Evolutionary conservation across 768 basidiomycete genomes (phyloP), one percentile per base, ranked within the genome.

Genomic region (Sarcodon aspratus): DNA sequence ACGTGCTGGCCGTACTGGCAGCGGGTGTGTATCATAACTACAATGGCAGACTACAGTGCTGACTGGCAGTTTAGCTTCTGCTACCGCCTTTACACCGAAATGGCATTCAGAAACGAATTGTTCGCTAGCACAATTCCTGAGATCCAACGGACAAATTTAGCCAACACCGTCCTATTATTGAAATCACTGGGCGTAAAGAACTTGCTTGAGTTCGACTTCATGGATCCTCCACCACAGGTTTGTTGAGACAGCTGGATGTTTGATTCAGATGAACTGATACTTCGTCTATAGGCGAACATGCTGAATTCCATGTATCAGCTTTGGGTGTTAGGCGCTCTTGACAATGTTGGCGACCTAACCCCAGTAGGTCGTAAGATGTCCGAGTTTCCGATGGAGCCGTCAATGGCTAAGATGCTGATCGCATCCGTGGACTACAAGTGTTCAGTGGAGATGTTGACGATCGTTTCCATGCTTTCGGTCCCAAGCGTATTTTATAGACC

Each of bases 151-250:
- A 99, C 96, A 9, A 98, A 99, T 66, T 66, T 99, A 49, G 94
- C 96, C 15, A 98, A 99, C 59, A 99, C 95, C 0, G 96, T 98
- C 0, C 66, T 98, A 17, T 66, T 98, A 35, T 73, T 99, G 50
- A 99, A 98, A 63, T 94, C 94, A 3, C 73, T 99, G 6, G 95
- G 96, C 9, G 96, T 99, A 37, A 96, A 96, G 71, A 92, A 98
- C 61, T 67, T 97, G 37, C 75, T 99, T 17, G 95, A 99, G 66
- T 99, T 98, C 60, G 95, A 98, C 66, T 99, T 99, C 62, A 98
- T 99, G 96, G 96, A 99, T 63, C 96, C 96, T n/a, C 96, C 96
- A 17, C 96, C 96, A n/a, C 93, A 95, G 75, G 89, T 84, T 57
- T 48, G 64, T 55, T 9, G 37, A 12, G 32, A 36, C 36, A 12